A percentile compares a stretch with the other conserved stretches of the same genome.
Conservation (phyloP, 2,329 filamentous ascomycete species). For the Macrophomina phaseolina region DNA sequence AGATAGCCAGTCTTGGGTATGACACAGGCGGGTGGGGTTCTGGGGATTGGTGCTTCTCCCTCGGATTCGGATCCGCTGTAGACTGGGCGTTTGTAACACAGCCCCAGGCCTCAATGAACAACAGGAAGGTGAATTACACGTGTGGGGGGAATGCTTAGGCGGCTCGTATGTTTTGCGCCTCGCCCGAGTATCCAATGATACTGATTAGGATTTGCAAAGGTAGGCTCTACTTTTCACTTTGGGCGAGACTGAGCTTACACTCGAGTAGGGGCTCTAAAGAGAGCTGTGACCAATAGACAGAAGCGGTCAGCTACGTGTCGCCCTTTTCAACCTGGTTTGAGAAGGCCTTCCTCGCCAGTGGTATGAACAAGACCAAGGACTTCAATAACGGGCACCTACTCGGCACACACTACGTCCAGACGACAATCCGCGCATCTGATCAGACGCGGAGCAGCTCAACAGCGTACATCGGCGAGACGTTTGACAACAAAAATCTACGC, state of each 20-base stretch:
- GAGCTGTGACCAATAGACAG: constrained; percentile 37
- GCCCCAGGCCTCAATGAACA: constrained; percentile 31
- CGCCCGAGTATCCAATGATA: no score
- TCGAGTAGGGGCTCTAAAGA: constrained; percentile 28
- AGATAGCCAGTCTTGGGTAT: constrained; percentile 33
- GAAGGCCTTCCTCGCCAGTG: constrained; percentile 33
- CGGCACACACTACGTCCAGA: constrained; percentile 35
- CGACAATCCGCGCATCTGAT: constrained; percentile 40
- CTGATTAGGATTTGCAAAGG: no score
- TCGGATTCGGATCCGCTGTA: constrained; percentile 36
- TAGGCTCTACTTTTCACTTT: constrained; percentile 37
- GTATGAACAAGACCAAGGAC: constrained; percentile 31
- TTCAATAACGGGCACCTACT: constrained; percentile 35
- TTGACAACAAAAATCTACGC: constrained; percentile 14
- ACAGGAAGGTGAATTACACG: constrained; percentile 35
- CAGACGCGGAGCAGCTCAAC: constrained; percentile 35
- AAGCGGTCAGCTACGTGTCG: constrained; percentile 38
- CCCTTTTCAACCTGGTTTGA: constrained; percentile 36
- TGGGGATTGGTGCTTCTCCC: constrained; percentile 32
- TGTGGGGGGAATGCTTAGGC: constrained; percentile 32
- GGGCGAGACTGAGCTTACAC: neutral
- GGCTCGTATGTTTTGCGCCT: constrained; percentile 25
- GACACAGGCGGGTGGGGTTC: constrained; percentile 35
- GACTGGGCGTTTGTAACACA: constrained; percentile 37
- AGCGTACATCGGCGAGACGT: constrained; percentile 29